Base-by-base conservation (phyloP, 257 asterid genomes). In the Knoxia roxburghii region DNA sequence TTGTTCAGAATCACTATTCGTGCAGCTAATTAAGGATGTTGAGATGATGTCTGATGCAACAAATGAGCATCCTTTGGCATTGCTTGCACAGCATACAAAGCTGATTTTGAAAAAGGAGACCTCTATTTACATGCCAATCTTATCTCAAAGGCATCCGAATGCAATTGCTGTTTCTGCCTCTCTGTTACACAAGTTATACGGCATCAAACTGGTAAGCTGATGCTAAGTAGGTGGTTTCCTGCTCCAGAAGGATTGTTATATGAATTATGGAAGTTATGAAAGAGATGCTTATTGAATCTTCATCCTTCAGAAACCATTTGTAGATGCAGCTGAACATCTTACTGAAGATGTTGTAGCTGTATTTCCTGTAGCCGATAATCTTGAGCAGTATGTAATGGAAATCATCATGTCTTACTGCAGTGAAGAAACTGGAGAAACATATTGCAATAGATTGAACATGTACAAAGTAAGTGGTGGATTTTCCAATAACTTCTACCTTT, bases 311-410 rank as follows among this genome's bases (percentile, higher is more conserved):
- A 93, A 86, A 80, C 95, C 97, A 67, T 93, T 90, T 82, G 79
- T 90, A 23, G 95, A 93, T 49, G 77, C 85, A 61, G 89, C 80
- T 68, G 99, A 93, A 76, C 97, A 93, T 83, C 95, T 93, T 52
- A 90, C 92, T 37, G 99, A 93, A 84, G 97, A 93, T 79, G 90
- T 77, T 73, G 93, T 87, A 39, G 86, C 97, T 62, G 97, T 93
- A 76, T 79, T 93, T 76, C 97, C 96, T 35, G 90, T 95, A 76
- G 97, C 99, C 79, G 89, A 93, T 75, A 79, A 78, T 86, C 91
- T 90, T 72, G 97, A 93, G 81, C 87, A 85, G 69, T 83, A 74
- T 76, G 72, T 90, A 67, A 72, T 85, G 64, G 83, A 83, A 75
- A 82, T 81, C 71, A 84, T 93, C 72, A 72, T 71, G 60, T 85